Conservation (phyloP, 805 yeast species). For the Pichia insulana region DNA sequence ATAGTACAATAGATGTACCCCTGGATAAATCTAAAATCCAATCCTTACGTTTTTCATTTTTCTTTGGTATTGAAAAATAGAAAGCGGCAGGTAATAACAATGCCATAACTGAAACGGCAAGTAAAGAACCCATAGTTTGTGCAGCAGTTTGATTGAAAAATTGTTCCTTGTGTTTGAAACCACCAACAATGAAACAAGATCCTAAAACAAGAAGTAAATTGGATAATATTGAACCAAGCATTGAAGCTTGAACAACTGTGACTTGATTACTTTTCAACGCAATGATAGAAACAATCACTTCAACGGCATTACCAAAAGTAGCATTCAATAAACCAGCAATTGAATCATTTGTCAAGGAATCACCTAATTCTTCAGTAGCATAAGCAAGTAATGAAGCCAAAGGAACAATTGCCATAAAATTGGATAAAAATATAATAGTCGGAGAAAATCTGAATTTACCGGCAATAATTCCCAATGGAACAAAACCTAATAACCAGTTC, state of each 20-base stretch:
- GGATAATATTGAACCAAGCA: conserved; percentile 90
- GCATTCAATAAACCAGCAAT: conserved; percentile 93
- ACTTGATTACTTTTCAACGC: conserved; percentile 83
- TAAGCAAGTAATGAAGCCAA: conserved; percentile 83
- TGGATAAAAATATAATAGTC: conserved; percentile 53
- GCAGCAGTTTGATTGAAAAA: conserved; percentile 93
- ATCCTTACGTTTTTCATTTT: conserved; percentile 20
- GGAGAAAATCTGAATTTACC: conserved; percentile 51
- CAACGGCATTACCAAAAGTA: conserved; percentile 96
- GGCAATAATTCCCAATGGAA: conserved; percentile 81
- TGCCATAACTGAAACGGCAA: conserved; percentile 86
- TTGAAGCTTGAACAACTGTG: conserved; percentile 91
- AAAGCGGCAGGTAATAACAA: conserved; percentile 93
- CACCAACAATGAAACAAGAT: conserved; percentile 92
- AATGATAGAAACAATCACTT: conserved; percentile 85
- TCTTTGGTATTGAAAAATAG: conserved; percentile 61
- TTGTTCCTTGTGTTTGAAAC: conserved; percentile 78
- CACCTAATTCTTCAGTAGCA: conserved; percentile 89
- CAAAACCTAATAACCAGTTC: conserved; percentile 68
- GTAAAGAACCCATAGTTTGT: conserved; percentile 90
- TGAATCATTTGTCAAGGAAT: conserved; percentile 75
- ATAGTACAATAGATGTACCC: conserved; percentile 73
- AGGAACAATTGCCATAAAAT: conserved; percentile 87
- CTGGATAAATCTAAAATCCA: conserved; percentile 69
- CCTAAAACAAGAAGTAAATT: conserved; percentile 86